These are phyloP conservation scores for Xylaria sp. DNA, from an alignment of 2,329 filamentous ascomycete genomes.

Conservation along the genomic window DNA sequence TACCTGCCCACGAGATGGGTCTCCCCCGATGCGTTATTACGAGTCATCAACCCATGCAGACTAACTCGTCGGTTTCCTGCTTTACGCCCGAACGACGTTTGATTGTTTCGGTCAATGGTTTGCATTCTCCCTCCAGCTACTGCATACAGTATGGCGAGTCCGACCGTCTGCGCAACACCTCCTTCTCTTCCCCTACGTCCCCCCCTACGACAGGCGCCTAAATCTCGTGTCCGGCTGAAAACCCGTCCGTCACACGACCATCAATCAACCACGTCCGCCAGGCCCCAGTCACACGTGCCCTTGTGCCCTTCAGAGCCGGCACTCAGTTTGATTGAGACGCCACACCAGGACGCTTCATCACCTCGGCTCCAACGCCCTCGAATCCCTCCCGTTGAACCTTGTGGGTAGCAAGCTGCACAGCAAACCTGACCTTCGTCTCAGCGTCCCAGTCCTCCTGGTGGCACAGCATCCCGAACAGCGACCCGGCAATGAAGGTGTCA, in stretches of 20 bases:
- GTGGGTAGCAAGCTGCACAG: slow-evolving; percentile 66
- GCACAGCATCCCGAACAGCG: slow-evolving; percentile 63
- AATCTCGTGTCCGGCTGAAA: slow-evolving; percentile 14
- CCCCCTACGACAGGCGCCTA: slow-evolving; percentile 1
- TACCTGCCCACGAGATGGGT: slow-evolving; percentile 26
- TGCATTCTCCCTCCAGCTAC: slow-evolving; percentile 11
- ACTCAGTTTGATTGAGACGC: slow-evolving; percentile 28
- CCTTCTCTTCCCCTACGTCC: no score
- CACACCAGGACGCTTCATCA: slow-evolving; percentile 29
- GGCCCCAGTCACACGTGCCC: slow-evolving; percentile 2
- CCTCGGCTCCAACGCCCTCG: slow-evolving; percentile 46
- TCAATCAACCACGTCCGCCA: slow-evolving; percentile 11
- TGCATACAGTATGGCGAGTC: background rate
- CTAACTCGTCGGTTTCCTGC: slow-evolving; percentile 18
- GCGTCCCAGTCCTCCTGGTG: slow-evolving; percentile 52
- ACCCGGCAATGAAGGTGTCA: slow-evolving; percentile 75
- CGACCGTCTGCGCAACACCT: slow-evolving; percentile 6
- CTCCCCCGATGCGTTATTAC: slow-evolving; percentile 23
- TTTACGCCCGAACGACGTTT: slow-evolving; percentile 22
- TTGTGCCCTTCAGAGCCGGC: slow-evolving; percentile 16
- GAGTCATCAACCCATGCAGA: slow-evolving; percentile 29
- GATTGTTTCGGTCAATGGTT: slow-evolving; percentile 11
- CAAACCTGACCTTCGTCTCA: slow-evolving; percentile 57
- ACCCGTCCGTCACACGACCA: slow-evolving; percentile 21
- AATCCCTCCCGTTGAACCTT: slow-evolving; percentile 73